A percentile compares a stretch with the other conserved stretches of the same genome.
These are phyloP conservation scores for Microdochium paspali DNA, from an alignment of 2,329 filamentous ascomycete species.

Conservation along the genomic window DNA sequence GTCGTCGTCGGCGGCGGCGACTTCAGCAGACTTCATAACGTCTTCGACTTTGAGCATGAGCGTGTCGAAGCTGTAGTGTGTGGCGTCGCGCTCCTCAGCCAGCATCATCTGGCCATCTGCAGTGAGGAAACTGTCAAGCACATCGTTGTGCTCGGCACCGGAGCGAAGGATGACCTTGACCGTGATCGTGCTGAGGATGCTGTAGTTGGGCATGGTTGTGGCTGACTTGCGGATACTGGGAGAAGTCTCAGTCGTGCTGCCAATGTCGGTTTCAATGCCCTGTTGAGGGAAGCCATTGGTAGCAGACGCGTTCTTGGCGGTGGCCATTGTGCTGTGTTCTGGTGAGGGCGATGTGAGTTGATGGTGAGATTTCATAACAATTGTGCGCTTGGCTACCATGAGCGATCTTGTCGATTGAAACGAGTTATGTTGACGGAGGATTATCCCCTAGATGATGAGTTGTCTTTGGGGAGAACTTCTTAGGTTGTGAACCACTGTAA, in stretches of 20 bases:
- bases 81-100: not conserved
- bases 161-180: not conserved
- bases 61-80: not conserved
- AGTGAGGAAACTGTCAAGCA: not conserved
- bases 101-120: not conserved
- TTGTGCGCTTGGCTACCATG: no score
- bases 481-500: no score
- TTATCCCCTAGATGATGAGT: no score
- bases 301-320: no score
- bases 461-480: no score
- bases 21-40: not conserved
- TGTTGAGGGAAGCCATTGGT: no score
- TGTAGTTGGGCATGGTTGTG: not conserved
- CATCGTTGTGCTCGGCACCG: not conserved
- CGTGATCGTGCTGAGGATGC: not conserved
- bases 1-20: not conserved
- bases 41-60: not conserved
- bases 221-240: not conserved
- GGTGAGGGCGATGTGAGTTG: no score
- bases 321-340: no score
- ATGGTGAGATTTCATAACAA: no score
- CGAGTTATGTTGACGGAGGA: no score
- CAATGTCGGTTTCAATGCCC: no score
- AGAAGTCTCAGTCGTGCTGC: not conserved
- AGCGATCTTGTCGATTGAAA: no score